Conservation (phyloP, 805 yeast species). For the Lipomyces yamanashiensis region DNA sequence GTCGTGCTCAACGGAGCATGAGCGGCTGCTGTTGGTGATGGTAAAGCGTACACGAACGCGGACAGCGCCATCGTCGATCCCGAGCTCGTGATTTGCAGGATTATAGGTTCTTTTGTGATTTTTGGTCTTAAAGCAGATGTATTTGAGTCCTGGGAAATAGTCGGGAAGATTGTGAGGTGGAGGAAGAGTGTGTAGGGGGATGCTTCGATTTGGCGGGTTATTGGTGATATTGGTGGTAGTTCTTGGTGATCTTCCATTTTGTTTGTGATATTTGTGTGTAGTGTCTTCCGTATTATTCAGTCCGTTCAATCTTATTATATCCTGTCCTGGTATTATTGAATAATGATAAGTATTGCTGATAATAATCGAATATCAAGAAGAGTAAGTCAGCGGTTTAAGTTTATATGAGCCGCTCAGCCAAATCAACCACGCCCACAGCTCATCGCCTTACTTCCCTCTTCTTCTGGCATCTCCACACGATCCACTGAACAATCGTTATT, state of each 20-base stretch:
- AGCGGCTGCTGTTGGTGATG: neutral
- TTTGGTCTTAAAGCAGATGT: neutral
- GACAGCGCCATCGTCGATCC: slow-evolving; percentile 16
- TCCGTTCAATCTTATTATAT: too few relatives aligned
- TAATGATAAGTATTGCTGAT: too few relatives aligned
- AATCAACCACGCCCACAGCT: neutral
- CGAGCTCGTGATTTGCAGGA: slow-evolving; percentile 19
- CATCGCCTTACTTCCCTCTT: neutral
- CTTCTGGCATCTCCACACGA: neutral
- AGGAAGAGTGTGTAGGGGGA: slow-evolving; percentile 25
- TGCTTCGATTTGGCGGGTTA: slow-evolving; percentile 3
- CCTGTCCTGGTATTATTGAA: too few relatives aligned
- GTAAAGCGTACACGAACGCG: slow-evolving; percentile 25
- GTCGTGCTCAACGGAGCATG: slow-evolving; percentile 23
- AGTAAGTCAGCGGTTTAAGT: too few relatives aligned
- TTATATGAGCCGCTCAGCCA: too few relatives aligned
- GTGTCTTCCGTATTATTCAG: too few relatives aligned
- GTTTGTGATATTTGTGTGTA: neutral
- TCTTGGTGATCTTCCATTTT: neutral
- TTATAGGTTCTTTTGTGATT: slow-evolving; percentile 10
- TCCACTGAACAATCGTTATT: neutral
- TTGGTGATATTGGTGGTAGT: slow-evolving; percentile 4
- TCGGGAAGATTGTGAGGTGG: slow-evolving; percentile 28
- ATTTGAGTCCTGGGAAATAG: neutral
- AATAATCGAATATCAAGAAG: too few relatives aligned